These are phyloP conservation scores for Talaromyces sp. DNA, from an alignment of 2,329 filamentous ascomycete genomes.

Conservation along the genomic window DNA sequence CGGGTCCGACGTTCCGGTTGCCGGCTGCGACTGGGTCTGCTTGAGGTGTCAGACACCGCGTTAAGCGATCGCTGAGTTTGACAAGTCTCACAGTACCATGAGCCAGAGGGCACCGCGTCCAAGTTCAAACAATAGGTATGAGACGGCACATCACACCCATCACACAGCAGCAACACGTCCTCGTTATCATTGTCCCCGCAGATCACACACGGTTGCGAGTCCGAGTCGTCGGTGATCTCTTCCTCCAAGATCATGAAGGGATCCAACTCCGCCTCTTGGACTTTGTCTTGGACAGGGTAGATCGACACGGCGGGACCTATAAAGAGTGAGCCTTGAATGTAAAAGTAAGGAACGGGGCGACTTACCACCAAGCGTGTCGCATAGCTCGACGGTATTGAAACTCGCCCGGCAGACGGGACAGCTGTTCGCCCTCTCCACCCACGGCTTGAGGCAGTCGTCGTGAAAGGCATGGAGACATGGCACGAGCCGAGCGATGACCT, in stretches of 20 bases:
- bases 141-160: conserved; percentile 81
- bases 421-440: conserved; percentile 95
- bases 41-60: conserved; percentile 31
- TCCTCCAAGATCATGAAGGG: conserved; percentile 61
- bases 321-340: conserved; percentile 6
- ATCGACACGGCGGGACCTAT: conserved; percentile 52
- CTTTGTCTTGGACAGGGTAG: conserved; percentile 48
- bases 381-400: conserved; percentile 86
- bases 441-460: conserved; percentile 84
- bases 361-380: conserved; percentile 70
- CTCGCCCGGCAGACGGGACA: conserved; percentile 92
- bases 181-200: conserved; percentile 78
- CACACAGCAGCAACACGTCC: conserved; percentile 80
- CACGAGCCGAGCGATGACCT: conserved; percentile 55
- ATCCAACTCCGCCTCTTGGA: conserved; percentile 78
- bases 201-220: conserved; percentile 70
- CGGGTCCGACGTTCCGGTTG: conserved; percentile 45
- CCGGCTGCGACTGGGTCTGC: conserved; percentile 26
- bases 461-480: conserved; percentile 90
- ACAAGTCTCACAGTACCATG: conserved; percentile 92
- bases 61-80: conserved; percentile 39
- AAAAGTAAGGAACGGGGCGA: conserved; percentile 5
- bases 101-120: conserved; percentile 65
- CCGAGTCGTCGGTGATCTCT: conserved; percentile 60
- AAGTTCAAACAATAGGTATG: conserved; percentile 90